A percentile compares a stretch with the other conserved stretches of the same genome.
Evolutionary conservation across 768 basidiomycete genomes (phyloP).

Genomic region (Auricularia sp.): DNA sequence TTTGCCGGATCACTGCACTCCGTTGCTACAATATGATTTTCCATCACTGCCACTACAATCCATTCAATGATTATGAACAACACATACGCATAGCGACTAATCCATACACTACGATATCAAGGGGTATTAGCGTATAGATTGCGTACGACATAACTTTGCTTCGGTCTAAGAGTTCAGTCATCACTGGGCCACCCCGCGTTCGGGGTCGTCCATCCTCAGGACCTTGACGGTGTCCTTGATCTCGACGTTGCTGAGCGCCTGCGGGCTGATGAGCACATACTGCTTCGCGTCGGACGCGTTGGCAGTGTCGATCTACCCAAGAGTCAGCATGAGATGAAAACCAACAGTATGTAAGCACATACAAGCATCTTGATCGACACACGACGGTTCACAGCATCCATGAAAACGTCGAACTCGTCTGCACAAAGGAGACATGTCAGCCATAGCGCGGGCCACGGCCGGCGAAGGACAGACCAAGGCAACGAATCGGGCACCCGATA

Average conservation of each 20-base stretch:
- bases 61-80: no score
- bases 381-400: slow-evolving; percentile 87
- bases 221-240: slow-evolving; percentile 56
- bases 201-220: slow-evolving; percentile 46
- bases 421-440: not conserved
- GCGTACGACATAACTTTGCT: no score
- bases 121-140: no score
- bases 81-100: no score
- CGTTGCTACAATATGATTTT: no score
- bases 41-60: no score
- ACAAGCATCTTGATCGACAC: slow-evolving; percentile 97
- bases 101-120: no score
- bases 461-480: slow-evolving; percentile 50
- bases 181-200: not conserved
- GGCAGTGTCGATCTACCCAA: slow-evolving; percentile 71
- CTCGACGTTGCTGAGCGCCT: slow-evolving; percentile 70
- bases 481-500: slow-evolving; percentile 87
- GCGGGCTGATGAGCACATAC: slow-evolving; percentile 93
- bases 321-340: not conserved
- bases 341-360: slow-evolving; percentile 13
- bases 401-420: slow-evolving; percentile 99
- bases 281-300: slow-evolving; percentile 82
- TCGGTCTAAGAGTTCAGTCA: no score
- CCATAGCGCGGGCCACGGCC: not conserved
- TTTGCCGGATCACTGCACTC: no score